Percentiles rank a stretch among this genome's conserved stretches.
Conservation (phyloP, 495 filamentous ascomycete genomes). For the Xylaria curta region DNA sequence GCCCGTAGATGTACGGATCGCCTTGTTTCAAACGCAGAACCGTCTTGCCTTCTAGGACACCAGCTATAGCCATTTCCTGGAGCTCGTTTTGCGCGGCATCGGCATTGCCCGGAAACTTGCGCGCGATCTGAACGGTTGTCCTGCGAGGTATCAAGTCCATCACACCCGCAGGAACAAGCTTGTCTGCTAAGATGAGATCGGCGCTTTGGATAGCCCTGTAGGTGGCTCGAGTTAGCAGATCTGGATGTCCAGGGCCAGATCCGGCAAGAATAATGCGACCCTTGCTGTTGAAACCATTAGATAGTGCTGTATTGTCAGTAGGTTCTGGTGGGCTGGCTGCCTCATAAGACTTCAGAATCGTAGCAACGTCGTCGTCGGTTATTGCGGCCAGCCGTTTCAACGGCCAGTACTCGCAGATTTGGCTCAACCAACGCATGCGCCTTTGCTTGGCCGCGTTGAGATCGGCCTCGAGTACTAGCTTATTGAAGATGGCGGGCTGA, state of each 20-base stretch:
- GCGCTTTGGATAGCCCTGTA: constrained; percentile 83
- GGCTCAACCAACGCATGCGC: constrained; percentile 88
- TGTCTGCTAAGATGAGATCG: constrained; percentile 91
- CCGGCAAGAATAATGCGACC: constrained; percentile 89
- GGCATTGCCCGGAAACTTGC: constrained; percentile 97
- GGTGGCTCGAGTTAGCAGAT: constrained; percentile 87
- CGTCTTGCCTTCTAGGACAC: constrained; percentile 71
- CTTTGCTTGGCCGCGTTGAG: constrained; percentile 76
- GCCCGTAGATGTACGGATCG: constrained; percentile 94
- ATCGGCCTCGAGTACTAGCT: constrained; percentile 74
- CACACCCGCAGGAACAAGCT: constrained; percentile 88
- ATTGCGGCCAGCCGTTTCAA: constrained; percentile 79
- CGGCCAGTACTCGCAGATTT: constrained; percentile 99
- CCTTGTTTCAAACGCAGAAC: constrained; percentile 94
- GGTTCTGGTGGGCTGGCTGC: constrained; percentile 24
- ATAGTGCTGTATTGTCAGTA: constrained; percentile 13
- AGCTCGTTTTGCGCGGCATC: constrained; percentile 93
- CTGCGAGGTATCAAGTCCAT: constrained; percentile 89
- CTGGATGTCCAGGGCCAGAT: constrained; percentile 91
- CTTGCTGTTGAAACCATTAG: constrained; percentile 17
- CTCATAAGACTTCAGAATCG: constrained; percentile 71
- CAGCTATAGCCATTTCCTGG: constrained; percentile 76
- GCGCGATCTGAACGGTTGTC: constrained; percentile 87
- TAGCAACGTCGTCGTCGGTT: constrained; percentile 76
- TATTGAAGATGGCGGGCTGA: constrained; percentile 89